Evolutionary conservation across 2,329 filamentous ascomycete species (phyloP), one percentile per base, ranked within the genome.

Genomic region (Pseudopyrenochaeta lycopersici): DNA sequence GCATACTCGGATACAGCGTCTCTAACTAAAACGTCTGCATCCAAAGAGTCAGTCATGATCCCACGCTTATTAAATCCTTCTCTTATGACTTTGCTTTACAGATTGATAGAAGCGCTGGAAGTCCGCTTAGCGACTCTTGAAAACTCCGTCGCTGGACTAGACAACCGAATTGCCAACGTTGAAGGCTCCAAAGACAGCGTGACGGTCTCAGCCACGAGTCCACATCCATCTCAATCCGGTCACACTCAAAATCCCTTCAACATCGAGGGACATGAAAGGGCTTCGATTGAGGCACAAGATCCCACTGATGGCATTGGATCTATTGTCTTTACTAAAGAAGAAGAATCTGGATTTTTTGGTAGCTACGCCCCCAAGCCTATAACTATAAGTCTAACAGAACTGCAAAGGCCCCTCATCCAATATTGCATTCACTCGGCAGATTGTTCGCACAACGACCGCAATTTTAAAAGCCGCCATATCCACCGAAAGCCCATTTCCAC

Each of bases 331-430:
- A 70, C 73, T 1, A 66, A 77, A 39, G 76, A 78, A 42, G 67
- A 74, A 39, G 71, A 75, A 27, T 71, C 62, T 3, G 73, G 68
- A 6, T 77, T 72, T 46, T 76, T 76, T 44, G 77, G 76, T 68
- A 73, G n/a, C 9, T 27, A 9, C 23, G 9, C 9, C 23, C 58
- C 7, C 58, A 70, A 11, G n/a, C 43, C 15, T 20, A 18, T 45
- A 18, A 11, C 23, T 3, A 23, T 21, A 18, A 30, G 42, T 41
- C 17, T 40, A 33, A 41, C 36, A 21, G 9, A 46, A 12, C 18
- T 27, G 4, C 44, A 5, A 18, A 76, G 74, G 76, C 3, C 73
- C 76, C 20, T 77, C 77, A 6, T 79, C 77, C 1, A 80, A 80
- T 56, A 78, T 79, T 44, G 73, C 75, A 10, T 77, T 80, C 50